These are phyloP conservation scores for Xylaria sp. DNA, from an alignment of 2,329 filamentous ascomycete species.

Conservation along the genomic window DNA sequence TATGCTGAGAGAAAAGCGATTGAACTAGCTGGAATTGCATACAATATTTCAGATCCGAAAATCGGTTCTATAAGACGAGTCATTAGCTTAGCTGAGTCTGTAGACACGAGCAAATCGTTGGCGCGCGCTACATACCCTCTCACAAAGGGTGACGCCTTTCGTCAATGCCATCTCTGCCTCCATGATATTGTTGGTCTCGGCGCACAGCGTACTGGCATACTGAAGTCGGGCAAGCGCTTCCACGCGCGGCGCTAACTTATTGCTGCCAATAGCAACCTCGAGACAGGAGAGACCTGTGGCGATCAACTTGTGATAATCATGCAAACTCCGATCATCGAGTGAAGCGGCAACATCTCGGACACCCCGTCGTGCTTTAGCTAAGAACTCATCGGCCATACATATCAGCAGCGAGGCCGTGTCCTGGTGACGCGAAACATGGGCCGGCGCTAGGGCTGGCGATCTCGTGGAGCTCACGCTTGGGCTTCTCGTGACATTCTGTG, in stretches of 20 bases:
- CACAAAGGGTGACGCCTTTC: slow-evolving; percentile 65
- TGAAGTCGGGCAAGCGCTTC: slow-evolving; percentile 65
- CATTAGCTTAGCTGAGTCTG: slow-evolving; percentile 24
- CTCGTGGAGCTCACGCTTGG: slow-evolving; percentile 32
- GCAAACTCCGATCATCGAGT: slow-evolving; percentile 47
- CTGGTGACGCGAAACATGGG: slow-evolving; percentile 40
- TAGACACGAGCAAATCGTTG: not conserved
- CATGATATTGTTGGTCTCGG: slow-evolving; percentile 71
- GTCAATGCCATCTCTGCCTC: slow-evolving; percentile 67
- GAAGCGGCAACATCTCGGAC: slow-evolving; percentile 45
- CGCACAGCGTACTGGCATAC: slow-evolving; percentile 65
- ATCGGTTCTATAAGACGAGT: slow-evolving; percentile 41
- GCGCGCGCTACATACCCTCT: slow-evolving; percentile 45
- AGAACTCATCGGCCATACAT: slow-evolving; percentile 70
- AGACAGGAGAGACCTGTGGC: slow-evolving; percentile 68
- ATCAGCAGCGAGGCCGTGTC: slow-evolving; percentile 58
- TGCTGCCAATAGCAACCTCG: slow-evolving; percentile 60
- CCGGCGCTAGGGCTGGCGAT: slow-evolving; percentile 31
- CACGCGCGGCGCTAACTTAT: slow-evolving; percentile 55
- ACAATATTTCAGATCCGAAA: slow-evolving; percentile 66
- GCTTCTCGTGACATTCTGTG: slow-evolving; percentile 28
- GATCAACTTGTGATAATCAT: slow-evolving; percentile 67
- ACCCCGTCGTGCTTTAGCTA: slow-evolving; percentile 58
- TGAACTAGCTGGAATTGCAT: slow-evolving; percentile 70
- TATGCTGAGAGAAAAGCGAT: slow-evolving; percentile 60